A percentile compares a stretch with the other conserved stretches of the same genome.
These are phyloP conservation scores for Blastocystis sp. DNA, from an alignment of 352 stramenopile species.

Conservation along the genomic window DNA sequence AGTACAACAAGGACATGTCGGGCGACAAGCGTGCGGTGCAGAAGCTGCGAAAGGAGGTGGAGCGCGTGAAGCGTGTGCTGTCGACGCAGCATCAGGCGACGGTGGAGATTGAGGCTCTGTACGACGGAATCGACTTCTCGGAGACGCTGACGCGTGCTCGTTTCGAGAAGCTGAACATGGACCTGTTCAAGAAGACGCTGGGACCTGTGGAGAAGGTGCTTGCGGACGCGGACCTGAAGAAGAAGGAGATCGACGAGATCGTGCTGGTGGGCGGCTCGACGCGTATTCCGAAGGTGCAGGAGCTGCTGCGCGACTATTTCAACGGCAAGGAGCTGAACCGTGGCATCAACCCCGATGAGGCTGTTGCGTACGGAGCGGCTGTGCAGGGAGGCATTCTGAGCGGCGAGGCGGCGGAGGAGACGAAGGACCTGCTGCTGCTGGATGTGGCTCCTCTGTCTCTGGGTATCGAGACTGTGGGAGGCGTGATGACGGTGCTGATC, in stretches of 20 bases:
- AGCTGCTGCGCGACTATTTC: conserved; percentile 93
- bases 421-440: conserved; percentile 85
- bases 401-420: conserved; percentile 78
- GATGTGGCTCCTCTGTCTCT: conserved; percentile 91
- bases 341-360: conserved; percentile 88
- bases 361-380: conserved; percentile 90
- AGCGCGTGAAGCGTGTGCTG: conserved; percentile 92
- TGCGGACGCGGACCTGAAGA: conserved; percentile 84
- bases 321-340: not conserved
- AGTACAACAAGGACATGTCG: conserved; percentile 81
- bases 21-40: conserved; percentile 84
- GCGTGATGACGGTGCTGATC: conserved; percentile 98
- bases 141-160: conserved; percentile 82
- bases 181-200: conserved; percentile 90
- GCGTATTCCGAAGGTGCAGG: conserved; percentile 89
- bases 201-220: conserved; percentile 83
- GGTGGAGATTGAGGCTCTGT: conserved; percentile 89
- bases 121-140: conserved; percentile 88
- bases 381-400: conserved; percentile 63
- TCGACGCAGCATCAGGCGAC: conserved; percentile 80
- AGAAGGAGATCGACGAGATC: conserved; percentile 91
- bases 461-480: conserved; percentile 93
- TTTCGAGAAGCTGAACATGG: conserved; percentile 92
- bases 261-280: conserved; percentile 94
- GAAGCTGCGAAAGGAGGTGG: conserved; percentile 86